phyloP scores from a whole-genome alignment of 2,329 filamentous ascomycete genomes.

The Hyphodiscus sp. region DNA sequence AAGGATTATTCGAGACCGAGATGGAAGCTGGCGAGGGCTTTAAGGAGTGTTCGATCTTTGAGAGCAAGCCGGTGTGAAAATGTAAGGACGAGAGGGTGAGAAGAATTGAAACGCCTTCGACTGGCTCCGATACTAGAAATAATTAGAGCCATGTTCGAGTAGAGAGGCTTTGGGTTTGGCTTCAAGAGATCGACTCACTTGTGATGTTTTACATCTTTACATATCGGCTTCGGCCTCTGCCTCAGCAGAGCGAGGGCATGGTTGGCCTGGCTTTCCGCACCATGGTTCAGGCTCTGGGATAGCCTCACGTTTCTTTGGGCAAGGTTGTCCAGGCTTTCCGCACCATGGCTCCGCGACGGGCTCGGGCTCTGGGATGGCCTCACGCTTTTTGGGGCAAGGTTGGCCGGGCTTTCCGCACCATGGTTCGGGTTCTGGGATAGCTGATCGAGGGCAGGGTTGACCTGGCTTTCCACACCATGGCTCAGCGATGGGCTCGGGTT shows the following conservation, averaged over 20 bases:
- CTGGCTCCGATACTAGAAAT: too few species aligned
- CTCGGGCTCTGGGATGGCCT: background rate
- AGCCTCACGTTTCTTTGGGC: background rate
- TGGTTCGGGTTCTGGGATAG: constrained; percentile 2
- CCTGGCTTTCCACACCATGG: constrained; percentile 3
- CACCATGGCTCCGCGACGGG: constrained; percentile 8
- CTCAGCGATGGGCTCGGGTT: background rate
- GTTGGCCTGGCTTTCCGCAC: constrained; percentile 7
- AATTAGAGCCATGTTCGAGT: too few species aligned
- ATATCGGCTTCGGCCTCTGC: background rate
- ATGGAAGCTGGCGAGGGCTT: background rate
- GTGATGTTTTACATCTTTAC: background rate
- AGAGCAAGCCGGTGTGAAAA: too few species aligned
- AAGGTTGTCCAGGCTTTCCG: constrained; percentile 7
- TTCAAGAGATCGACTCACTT: background rate
- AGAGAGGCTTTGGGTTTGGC: background rate
- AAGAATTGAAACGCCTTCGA: too few species aligned
- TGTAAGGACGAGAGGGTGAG: too few species aligned
- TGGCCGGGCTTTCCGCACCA: constrained; percentile 4
- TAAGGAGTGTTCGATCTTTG: background rate
- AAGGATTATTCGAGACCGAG: background rate
- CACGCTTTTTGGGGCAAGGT: background rate
- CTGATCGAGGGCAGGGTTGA: background rate
- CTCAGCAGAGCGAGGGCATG: background rate
- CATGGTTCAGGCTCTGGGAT: background rate